Conservation (phyloP, 2,329 filamentous ascomycete species). For the Passalora sequoiae region DNA sequence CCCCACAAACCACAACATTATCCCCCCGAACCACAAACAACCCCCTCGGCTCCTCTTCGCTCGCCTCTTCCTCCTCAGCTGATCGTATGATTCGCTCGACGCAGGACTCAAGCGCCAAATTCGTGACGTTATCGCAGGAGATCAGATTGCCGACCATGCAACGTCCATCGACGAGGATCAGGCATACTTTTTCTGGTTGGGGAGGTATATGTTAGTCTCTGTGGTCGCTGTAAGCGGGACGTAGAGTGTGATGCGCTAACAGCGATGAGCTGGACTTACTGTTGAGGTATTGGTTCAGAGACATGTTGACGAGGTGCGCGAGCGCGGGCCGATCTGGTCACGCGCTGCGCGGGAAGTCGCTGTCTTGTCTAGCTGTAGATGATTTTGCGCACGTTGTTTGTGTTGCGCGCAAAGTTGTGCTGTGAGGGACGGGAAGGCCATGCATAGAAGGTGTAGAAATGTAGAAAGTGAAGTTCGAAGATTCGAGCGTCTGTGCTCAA, state of each 20-base stretch:
- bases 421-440: neutral
- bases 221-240: constrained; percentile 3
- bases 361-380: too few relatives aligned
- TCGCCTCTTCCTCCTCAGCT: constrained; percentile 74
- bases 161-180: constrained; percentile 87
- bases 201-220: constrained; percentile 3
- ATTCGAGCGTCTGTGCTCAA: neutral
- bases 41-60: constrained; percentile 74
- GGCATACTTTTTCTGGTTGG: constrained; percentile 73
- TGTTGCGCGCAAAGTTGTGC: neutral
- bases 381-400: too few relatives aligned
- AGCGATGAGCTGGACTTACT: constrained; percentile 15
- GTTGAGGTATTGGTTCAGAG: constrained; percentile 23
- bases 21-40: constrained; percentile 91
- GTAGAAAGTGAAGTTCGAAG: neutral
- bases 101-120: constrained; percentile 78
- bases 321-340: neutral
- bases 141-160: constrained; percentile 71
- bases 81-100: constrained; percentile 87
- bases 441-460: neutral
- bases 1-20: constrained; percentile 83
- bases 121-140: constrained; percentile 86
- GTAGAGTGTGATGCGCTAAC: constrained; percentile 3
- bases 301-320: constrained; percentile 12
- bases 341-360: neutral